Evolutionary conservation across 2,329 filamentous ascomycete genomes (phyloP), one percentile per base, ranked within the genome.

Genomic region (Arthrobotrys entomopaga): DNA sequence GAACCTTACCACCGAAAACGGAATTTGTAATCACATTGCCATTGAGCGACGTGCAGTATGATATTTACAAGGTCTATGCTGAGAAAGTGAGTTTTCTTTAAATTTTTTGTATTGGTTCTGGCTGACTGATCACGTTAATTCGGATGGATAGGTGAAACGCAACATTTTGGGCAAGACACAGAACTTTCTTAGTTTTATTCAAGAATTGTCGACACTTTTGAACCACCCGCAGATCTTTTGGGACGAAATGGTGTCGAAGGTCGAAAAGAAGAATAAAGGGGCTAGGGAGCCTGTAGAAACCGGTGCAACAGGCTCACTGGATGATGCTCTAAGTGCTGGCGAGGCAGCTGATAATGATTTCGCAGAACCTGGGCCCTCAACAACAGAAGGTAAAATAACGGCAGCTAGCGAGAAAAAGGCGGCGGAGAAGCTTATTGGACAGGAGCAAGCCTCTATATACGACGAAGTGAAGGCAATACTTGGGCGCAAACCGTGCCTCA

Each of bases 21-120:
- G 93, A 97, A 79, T 97, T 94, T 79, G 86, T 96, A 29, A 86
- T 97, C 61, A 90, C 86, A 2, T 83, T 97, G 4, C 87, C 89
- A 5, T 83, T 95, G 10, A 91, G 90, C 0, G 78, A 82, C 0
- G 54, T 90, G 0, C 93, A 97, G 80, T 82, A 81, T 49, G 78
- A 82, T 1, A 84, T 89, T 0, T 97, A 97, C 80, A 79, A 82
- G 6, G 48, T 58, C 7, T 77, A 66, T 38, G 50, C 69, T 3
- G 19, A 24, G 26, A 60, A 60, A 22, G 70, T 66, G 24, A 15
- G 64, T 58, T 22, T 8, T n/a, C 5, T 50, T 50, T 16, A 19
- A 24, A 59, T 34, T 8, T 6, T 2, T 34, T 10, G 10, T 34
- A 34, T 34, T 10, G 6, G 29, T 34, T 34, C 10, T 34, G 29